Base-by-base conservation (phyloP, 495 filamentous ascomycete genomes). In the Annulohypoxylon stygium region DNA sequence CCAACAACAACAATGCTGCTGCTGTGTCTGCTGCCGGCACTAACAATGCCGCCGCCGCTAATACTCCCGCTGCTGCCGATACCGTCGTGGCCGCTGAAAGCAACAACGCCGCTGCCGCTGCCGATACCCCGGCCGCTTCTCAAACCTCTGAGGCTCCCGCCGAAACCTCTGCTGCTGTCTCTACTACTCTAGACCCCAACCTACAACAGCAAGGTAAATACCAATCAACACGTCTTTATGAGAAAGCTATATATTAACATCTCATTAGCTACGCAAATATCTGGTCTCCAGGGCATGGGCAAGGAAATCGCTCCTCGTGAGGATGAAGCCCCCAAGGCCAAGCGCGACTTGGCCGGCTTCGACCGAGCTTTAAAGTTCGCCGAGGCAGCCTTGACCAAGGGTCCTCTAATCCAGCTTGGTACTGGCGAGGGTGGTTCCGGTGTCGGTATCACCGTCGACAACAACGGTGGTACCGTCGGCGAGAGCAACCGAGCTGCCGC, bases 361-460 rank as follows among this genome's bases (percentile, higher is more conserved):
- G 82, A 86, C 74, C 81, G 83, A 4, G 84, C 84, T 1, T 80
- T 86, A 25, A 82, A 77, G 16, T 86, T 74, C 66, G 83, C 83
- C 55, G 80, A 84, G 70, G 83, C 74, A 3, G 84, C 82, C 51
- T 61, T 86, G 70, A 81, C 78, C 53, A 86, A 82, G 75, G 81
- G 81, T 7, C 84, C 83, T 45, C 71, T 80, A 37, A 75, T 86
- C 57, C 76, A 86, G 75, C 80, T 86, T 16, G 84, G 84, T 30
- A 86, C 84, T 48, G 83, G 81, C 25, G 84, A 74, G 37, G 81
- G 81, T 57, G 84, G 83, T 54, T 79, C 82, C 8, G 84, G 84
- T 10, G 83, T 86, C 37, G 84, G 84, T 61, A 86, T 86, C 70
- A 81, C 83, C 51, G 80, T 84, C 25, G 82, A 86, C 39, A 81